These are phyloP conservation scores for Ogataea saltuana DNA, from an alignment of 805 yeast genomes.

Conservation along the genomic window DNA sequence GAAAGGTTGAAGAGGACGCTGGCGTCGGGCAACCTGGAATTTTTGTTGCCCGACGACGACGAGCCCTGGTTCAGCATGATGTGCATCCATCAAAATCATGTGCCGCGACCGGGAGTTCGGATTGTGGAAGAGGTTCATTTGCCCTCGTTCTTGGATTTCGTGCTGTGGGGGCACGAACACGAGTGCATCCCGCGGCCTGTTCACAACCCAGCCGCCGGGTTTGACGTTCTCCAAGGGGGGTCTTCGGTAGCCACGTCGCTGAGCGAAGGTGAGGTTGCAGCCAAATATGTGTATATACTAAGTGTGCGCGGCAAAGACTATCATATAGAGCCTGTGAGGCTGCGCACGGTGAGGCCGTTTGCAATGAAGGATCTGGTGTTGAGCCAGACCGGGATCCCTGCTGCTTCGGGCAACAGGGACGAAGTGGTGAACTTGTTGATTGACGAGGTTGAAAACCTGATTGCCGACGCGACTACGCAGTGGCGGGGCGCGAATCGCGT, in stretches of 20 bases:
- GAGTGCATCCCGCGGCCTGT: conserved; percentile 79
- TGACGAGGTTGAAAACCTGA: conserved; percentile 65
- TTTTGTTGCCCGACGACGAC: conserved; percentile 61
- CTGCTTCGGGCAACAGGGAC: conserved; percentile 60
- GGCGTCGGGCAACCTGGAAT: conserved; percentile 75
- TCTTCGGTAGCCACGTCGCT: conserved; percentile 91
- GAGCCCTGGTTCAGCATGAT: conserved; percentile 79
- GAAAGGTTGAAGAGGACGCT: conserved; percentile 83
- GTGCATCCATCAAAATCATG: conserved; percentile 91
- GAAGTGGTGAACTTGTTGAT: conserved; percentile 62
- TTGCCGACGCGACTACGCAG: conserved; percentile 54
- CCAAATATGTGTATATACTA: conserved; percentile 73
- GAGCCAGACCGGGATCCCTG: conserved; percentile 52
- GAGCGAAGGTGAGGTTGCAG: conserved; percentile 77
- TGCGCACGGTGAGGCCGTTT: conserved; percentile 81
- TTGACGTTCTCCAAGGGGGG: conserved; percentile 87
- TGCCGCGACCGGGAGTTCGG: conserved; percentile 75
- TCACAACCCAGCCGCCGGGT: conserved; percentile 58
- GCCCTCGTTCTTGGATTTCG: conserved; percentile 78
- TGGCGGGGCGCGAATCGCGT: conserved; percentile 40
- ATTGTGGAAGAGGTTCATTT: conserved; percentile 82
- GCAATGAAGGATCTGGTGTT: conserved; percentile 66
- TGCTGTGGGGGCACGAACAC: conserved; percentile 98
- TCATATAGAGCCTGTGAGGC: conserved; percentile 56
- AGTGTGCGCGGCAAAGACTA: conserved; percentile 60